Conservation (phyloP, 805 yeast species). For the Cyberlindnera meyerae region DNA sequence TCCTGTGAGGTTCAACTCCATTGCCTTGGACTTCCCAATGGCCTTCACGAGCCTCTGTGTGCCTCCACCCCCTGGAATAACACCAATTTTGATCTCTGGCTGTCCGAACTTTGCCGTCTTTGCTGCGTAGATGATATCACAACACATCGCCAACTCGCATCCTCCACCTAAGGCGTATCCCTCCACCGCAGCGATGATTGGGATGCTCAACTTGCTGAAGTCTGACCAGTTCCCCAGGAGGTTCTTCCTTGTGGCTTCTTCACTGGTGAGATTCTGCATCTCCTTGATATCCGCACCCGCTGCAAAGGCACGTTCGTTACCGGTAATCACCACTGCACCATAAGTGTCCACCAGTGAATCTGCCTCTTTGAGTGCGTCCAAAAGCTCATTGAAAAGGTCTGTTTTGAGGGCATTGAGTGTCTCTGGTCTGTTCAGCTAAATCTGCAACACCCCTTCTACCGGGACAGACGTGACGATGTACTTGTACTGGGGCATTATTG, state of each 20-base stretch:
- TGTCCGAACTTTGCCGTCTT: constrained; percentile 46
- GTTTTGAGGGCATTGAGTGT: constrained; percentile 24
- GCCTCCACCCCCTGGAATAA: constrained; percentile 51
- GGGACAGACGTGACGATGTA: constrained; percentile 21
- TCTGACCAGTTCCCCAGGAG: constrained; percentile 38
- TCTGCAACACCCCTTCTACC: constrained; percentile 20
- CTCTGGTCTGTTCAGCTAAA: constrained; percentile 26
- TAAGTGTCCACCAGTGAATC: no score
- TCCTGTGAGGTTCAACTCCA: constrained; percentile 46
- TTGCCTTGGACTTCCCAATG: constrained; percentile 46
- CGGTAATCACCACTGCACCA: constrained; percentile 46
- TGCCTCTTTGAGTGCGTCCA: constrained; percentile 19
- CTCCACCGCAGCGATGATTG: constrained; percentile 50
- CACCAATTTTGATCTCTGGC: constrained; percentile 50
- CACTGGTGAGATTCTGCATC: constrained; percentile 36
- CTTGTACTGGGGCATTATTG: constrained; percentile 14
- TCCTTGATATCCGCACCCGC: constrained; percentile 54
- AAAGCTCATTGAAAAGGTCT: constrained; percentile 17
- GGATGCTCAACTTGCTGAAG: constrained; percentile 36
- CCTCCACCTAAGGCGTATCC: constrained; percentile 57
- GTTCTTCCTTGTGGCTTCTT: constrained; percentile 31
- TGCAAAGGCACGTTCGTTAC: constrained; percentile 43
- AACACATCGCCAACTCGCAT: constrained; percentile 49
- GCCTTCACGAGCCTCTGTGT: constrained; percentile 45
- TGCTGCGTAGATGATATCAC: constrained; percentile 46